These are phyloP conservation scores for Zea luxurians DNA, from an alignment of 176 grass and related monocot genomes.

Conservation along the genomic window DNA sequence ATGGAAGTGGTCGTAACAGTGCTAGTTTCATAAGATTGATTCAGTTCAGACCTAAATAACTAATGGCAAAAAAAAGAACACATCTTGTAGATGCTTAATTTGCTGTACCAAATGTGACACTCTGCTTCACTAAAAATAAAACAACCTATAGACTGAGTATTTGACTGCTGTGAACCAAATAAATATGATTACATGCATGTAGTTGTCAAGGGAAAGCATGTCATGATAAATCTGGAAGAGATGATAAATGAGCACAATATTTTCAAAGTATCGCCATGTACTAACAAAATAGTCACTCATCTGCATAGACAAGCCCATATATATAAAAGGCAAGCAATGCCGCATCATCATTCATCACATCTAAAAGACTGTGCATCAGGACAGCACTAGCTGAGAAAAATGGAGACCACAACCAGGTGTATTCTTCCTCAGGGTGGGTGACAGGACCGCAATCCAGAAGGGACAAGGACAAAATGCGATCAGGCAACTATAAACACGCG, in stretches of 20 bases:
- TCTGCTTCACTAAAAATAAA: not conserved
- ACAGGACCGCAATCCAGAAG: not conserved
- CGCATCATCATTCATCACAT: not conserved
- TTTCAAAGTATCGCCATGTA: too few relatives aligned
- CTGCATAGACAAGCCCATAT: not conserved
- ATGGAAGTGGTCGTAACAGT: not conserved
- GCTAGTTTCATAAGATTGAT: not conserved
- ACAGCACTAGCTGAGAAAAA: not conserved
- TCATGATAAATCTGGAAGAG: not conserved
- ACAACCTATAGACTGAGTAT: not conserved
- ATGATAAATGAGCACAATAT: not conserved
- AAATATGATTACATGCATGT: not conserved
- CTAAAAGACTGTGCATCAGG: not conserved
- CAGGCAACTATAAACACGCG: not conserved
- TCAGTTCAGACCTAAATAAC: not conserved
- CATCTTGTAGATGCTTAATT: not conserved
- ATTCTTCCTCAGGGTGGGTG: not conserved
- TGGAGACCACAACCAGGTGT: not conserved
- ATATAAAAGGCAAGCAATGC: not conserved
- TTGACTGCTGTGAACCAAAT: not conserved
- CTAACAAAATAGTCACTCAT: not conserved
- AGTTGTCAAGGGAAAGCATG: not conserved
- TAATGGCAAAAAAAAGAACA: not conserved
- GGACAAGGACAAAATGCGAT: not conserved
- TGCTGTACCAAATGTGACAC: too few relatives aligned